phyloP scores from a whole-genome alignment of 305 asterid genomes.

The Solanum hybrid region DNA sequence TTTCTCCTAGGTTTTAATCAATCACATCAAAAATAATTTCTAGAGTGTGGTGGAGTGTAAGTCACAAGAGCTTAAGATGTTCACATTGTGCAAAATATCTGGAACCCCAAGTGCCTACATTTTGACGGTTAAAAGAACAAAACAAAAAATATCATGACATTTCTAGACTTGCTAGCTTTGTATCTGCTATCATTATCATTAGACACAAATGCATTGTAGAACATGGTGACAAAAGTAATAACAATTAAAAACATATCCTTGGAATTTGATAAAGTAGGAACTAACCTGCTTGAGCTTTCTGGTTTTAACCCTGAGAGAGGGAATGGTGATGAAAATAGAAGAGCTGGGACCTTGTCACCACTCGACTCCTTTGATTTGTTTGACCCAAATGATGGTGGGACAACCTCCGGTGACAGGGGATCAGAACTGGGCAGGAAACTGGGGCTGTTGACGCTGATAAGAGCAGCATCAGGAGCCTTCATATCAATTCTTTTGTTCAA shows the following conservation, averaged over 20 bases:
- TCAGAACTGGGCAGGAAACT: background rate
- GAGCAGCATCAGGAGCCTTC: slow-evolving; percentile 12
- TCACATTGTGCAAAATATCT: background rate
- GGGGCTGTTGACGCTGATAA: slow-evolving; percentile 18
- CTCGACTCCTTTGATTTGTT: slow-evolving; percentile 24
- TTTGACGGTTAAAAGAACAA: background rate
- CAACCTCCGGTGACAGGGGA: background rate
- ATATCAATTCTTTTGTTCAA: slow-evolving; percentile 21
- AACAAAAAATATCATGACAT: background rate
- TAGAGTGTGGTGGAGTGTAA: background rate
- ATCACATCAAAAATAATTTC: background rate
- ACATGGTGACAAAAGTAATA: background rate
- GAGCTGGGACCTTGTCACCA: slow-evolving; percentile 24
- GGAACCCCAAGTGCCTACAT: background rate
- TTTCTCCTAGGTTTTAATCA: background rate
- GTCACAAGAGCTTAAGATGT: background rate
- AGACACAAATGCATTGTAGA: background rate
- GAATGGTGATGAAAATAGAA: slow-evolving; percentile 14
- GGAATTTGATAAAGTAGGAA: background rate
- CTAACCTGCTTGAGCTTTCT: slow-evolving; percentile 11
- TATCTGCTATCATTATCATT: background rate
- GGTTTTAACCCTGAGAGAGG: slow-evolving; percentile 3
- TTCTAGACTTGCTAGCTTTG: background rate
- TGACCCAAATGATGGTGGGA: slow-evolving; percentile 15
- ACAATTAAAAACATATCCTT: background rate